Evolutionary conservation across 2,329 filamentous ascomycete genomes (phyloP).

Genomic region (Xylaria sp.): DNA sequence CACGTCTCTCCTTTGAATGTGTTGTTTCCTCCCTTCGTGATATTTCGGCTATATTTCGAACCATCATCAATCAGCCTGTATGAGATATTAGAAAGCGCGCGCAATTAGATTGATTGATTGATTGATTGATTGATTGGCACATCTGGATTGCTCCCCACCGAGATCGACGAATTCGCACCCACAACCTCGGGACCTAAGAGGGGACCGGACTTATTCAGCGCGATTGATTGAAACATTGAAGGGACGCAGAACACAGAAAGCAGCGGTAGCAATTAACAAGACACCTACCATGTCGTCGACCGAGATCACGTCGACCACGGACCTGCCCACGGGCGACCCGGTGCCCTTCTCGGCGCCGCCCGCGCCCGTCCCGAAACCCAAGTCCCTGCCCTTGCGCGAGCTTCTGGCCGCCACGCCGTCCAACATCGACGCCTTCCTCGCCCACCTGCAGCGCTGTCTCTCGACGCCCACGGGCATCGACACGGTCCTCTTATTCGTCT

Average conservation of each 20-base stretch:
- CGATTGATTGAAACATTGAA: background rate
- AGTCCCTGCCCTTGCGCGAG: constrained; percentile 43
- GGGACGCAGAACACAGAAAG: background rate
- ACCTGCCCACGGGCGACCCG: constrained; percentile 52
- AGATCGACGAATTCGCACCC: constrained; percentile 13
- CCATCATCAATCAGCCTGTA: constrained; percentile 18
- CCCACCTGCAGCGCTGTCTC: constrained; percentile 70
- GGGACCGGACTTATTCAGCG: background rate
- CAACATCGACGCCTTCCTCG: constrained; percentile 63
- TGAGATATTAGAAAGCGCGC: constrained; percentile 7
- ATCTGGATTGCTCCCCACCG: constrained; percentile 17
- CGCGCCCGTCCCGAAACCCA: constrained; percentile 37
- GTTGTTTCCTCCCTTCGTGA: background rate
- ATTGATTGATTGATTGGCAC: constrained; percentile 3
- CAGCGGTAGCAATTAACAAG: background rate
- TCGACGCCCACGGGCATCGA: constrained; percentile 76
- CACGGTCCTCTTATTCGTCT: constrained; percentile 72
- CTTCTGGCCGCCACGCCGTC: constrained; percentile 52
- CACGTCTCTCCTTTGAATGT: constrained; percentile 5
- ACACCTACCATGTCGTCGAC: constrained; percentile 41
- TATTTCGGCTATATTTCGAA: background rate
- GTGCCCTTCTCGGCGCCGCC: constrained; percentile 46
- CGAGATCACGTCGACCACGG: constrained; percentile 45
- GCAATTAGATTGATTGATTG: background rate
- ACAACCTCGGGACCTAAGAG: background rate